Base-by-base conservation (phyloP, 2,329 filamentous ascomycete species). In the Cryphonectria naterciae region DNA sequence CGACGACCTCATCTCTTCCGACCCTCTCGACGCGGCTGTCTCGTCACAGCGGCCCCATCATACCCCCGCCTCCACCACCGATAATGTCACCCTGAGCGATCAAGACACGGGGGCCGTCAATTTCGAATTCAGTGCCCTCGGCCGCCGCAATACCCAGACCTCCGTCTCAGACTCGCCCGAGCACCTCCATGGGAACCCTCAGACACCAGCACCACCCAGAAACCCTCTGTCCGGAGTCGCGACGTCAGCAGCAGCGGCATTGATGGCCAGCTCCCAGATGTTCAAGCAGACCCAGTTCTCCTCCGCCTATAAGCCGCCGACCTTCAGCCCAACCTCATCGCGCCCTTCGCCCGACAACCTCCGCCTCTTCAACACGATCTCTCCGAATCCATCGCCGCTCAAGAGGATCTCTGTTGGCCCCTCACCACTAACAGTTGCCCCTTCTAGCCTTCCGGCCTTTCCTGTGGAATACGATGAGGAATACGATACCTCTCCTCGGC, bases 261-360 rank as follows among this genome's bases (percentile, higher is more conserved):
- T 78, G 74, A 81, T 81, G 76, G 79, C 74, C 68, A 81, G 76
- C 75, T 85, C 86, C 10, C 87, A 89, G 75, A 79, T 89, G 11
- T 89, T 89, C 74, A 83, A 81, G 0, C 84, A 85, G 73, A 89
- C 87, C 0, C 87, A 87, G 73, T 80, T 80, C 43, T 88, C 87
- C 1, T 88, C 87, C 1, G 86, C 82, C 1, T 75, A 83, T 22
- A 87, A 84, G 74, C 81, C 80, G 74, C 81, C 80, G 19, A 37
- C 60, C 35, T 77, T 80, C 62, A 89, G 86, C 70, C 87, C 87
- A 28, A 89, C 87, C 0, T 89, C 86, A 1, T 89, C 87, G 1
- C 82, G 87, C 15, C 87, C 87, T 0, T 89, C 87, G 1, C 87
- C 87, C 0, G 79, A 83, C 58, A 74, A 84, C 4, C 83, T 86